Percentiles rank a stretch among this genome's conserved stretches.
These are phyloP conservation scores for Millerago galiae DNA, from an alignment of 805 yeast genomes.

Conservation along the genomic window DNA sequence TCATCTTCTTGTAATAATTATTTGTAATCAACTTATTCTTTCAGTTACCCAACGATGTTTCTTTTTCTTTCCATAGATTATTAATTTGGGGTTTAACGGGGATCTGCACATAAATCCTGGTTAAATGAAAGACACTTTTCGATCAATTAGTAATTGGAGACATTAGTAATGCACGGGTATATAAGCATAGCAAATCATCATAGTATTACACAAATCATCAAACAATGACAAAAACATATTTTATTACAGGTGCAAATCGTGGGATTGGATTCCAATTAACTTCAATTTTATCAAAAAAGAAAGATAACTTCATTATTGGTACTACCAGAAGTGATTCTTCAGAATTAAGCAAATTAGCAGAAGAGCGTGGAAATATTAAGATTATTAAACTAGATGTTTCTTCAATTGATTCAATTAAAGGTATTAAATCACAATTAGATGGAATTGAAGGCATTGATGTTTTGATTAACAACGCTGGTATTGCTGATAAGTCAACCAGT, in stretches of 20 bases:
- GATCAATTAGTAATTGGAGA: too few relatives aligned
- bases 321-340: neutral
- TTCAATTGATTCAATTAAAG: constrained; percentile 8
- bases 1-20: too few relatives aligned
- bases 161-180: too few relatives aligned
- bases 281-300: neutral
- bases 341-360: constrained; percentile 3
- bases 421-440: constrained; percentile 4
- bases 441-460: constrained; percentile 11
- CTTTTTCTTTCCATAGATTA: too few relatives aligned
- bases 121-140: too few relatives aligned
- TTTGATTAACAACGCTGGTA: constrained; percentile 15
- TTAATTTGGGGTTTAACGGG: neutral
- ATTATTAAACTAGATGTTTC: constrained; percentile 9
- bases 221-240: neutral
- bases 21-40: too few relatives aligned
- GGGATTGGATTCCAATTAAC: constrained; percentile 7
- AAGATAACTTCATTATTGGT: constrained; percentile 1
- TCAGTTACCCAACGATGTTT: too few relatives aligned
- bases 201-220: too few relatives aligned
- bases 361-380: constrained; percentile 2
- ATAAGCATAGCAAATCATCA: too few relatives aligned
- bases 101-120: neutral
- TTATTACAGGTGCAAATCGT: constrained; percentile 7
- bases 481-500: neutral